A percentile compares a stretch with the other conserved stretches of the same genome.
phyloP scores from a whole-genome alignment of 2,329 filamentous ascomycete genomes.

The Aureobasidium sp. region DNA sequence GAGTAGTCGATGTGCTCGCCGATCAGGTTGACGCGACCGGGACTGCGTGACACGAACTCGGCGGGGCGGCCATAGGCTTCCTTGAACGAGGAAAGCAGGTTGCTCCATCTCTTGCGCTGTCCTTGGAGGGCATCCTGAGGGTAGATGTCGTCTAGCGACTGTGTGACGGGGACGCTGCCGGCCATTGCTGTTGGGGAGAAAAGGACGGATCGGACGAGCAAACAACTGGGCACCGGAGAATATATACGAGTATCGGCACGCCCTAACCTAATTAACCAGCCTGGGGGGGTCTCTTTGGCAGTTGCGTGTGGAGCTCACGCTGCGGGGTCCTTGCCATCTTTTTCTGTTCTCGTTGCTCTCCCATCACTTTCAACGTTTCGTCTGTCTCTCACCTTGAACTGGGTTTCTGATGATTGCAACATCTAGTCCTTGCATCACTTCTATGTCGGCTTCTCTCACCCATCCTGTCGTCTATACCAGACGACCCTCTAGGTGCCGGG shows the following conservation, averaged over 20 bases:
- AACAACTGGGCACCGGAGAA: neutral
- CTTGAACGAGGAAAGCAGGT: constrained; percentile 62
- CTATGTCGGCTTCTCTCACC: neutral
- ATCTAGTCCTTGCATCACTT: constrained; percentile 40
- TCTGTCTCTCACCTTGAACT: neutral
- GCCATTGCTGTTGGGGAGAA: constrained; percentile 18
- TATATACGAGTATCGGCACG: neutral
- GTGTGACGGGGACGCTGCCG: constrained; percentile 59
- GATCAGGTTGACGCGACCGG: constrained; percentile 94
- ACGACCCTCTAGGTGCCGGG: neutral
- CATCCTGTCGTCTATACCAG: neutral
- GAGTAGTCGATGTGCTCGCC: constrained; percentile 99
- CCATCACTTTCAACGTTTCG: neutral
- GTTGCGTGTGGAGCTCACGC: neutral
- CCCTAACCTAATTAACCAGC: constrained; percentile 5
- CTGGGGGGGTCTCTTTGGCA: neutral
- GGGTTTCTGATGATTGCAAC: neutral
- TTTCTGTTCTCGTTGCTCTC: constrained; percentile 63
- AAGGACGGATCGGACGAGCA: neutral
- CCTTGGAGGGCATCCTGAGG: constrained; percentile 58
- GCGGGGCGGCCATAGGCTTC: constrained; percentile 59
- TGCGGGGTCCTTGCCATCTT: constrained; percentile 32
- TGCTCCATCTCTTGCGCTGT: constrained; percentile 68
- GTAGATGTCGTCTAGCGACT: constrained; percentile 74
- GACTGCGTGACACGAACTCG: constrained; percentile 79